These are phyloP conservation scores for Cyclostephanos invisitatus DNA, from an alignment of 108 stramenopile species.

Conservation along the genomic window DNA sequence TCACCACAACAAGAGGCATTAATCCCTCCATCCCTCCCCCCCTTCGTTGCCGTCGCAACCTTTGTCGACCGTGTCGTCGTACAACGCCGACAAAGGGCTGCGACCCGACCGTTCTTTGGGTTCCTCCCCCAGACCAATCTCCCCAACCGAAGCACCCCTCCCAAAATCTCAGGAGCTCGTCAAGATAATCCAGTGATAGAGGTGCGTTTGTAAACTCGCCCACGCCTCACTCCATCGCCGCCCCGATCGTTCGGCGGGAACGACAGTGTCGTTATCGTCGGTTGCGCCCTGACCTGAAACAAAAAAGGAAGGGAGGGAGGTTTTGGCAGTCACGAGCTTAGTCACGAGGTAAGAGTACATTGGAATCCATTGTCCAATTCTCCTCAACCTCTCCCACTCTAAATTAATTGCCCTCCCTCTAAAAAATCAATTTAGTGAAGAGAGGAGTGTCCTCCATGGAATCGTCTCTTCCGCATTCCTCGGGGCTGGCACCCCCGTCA, in stretches of 20 bases:
- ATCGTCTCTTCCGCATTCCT: not conserved
- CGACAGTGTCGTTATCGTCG: not conserved
- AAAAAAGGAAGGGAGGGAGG: not conserved
- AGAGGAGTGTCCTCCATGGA: not conserved
- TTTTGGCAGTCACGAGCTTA: not conserved
- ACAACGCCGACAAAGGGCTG: not conserved
- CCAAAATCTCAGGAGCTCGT: not conserved
- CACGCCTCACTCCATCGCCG: not conserved
- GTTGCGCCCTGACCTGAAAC: not conserved
- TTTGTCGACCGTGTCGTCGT: conserved; percentile 1
- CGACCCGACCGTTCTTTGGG: not conserved
- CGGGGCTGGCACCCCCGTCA: not conserved
- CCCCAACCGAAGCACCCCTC: not conserved
- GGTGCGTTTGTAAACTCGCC: not conserved
- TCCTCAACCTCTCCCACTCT: not conserved
- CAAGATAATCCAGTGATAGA: not conserved
- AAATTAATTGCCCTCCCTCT: no score
- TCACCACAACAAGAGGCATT: not conserved
- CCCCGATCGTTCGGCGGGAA: not conserved
- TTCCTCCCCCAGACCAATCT: not conserved
- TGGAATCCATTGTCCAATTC: not conserved
- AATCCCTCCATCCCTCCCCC: not conserved
- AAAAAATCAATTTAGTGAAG: not conserved
- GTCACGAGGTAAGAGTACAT: not conserved
- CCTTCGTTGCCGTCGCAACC: not conserved